A percentile compares a stretch with the other conserved stretches of the same genome.
These are phyloP conservation scores for Excoecaria agallocha DNA, from an alignment of 345 rosid species.

Conservation along the genomic window DNA sequence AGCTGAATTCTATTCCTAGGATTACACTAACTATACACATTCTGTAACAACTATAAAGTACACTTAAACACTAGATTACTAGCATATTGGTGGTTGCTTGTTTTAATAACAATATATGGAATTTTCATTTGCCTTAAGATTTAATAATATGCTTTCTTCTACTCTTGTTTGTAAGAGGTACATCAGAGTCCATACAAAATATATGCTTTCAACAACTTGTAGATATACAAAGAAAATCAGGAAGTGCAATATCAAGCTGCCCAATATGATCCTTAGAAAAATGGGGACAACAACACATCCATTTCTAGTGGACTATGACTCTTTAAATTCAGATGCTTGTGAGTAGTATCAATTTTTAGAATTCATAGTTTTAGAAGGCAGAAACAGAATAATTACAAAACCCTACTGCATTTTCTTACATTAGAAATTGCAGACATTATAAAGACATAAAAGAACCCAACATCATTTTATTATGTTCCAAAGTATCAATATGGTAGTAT, in stretches of 20 bases:
- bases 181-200: neutral
- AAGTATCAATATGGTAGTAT: neutral
- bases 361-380: slow-evolving; percentile 1
- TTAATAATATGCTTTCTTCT: no score
- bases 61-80: neutral
- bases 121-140: no score
- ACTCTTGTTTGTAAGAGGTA: no score
- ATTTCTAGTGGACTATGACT: neutral
- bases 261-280: neutral
- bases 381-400: neutral
- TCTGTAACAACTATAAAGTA: no score
- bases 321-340: no score
- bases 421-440: neutral
- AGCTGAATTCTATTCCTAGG: no score
- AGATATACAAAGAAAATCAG: neutral
- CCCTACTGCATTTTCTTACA: neutral
- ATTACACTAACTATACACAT: no score
- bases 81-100: neutral
- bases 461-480: neutral
- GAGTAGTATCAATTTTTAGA: no score
- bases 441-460: neutral
- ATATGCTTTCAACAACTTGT: neutral
- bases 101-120: neutral
- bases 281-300: neutral
- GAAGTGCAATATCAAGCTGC: neutral